A percentile compares a stretch with the other conserved stretches of the same genome.
Evolutionary conservation across 176 grass and related monocot genomes (phyloP).

Genomic region (Hordeum marinum): DNA sequence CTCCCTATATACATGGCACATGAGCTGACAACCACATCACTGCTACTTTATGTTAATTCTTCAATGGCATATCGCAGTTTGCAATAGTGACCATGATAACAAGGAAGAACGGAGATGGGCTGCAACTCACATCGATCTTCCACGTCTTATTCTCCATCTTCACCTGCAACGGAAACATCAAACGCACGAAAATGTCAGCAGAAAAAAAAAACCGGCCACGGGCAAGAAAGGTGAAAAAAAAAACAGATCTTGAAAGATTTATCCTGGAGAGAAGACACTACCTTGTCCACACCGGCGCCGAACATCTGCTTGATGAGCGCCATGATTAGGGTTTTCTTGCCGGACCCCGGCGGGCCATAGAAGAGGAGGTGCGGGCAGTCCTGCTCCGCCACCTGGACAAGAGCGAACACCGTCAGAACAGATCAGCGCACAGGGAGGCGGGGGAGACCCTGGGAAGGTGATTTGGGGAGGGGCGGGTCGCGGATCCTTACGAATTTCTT

Average conservation of each 20-base stretch:
- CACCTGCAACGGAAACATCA: constrained; percentile 45
- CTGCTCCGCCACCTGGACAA: constrained; percentile 75
- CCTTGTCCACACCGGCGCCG: constrained; percentile 75
- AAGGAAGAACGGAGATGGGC: not conserved
- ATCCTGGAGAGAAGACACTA: not conserved
- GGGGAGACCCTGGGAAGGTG: constrained; percentile 41
- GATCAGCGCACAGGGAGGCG: not conserved
- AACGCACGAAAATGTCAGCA: constrained; percentile 1
- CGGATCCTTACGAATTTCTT: constrained; percentile 67
- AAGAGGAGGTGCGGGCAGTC: constrained; percentile 97
- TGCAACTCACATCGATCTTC: constrained; percentile 84
- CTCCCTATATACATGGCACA: not conserved
- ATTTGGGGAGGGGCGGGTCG: not conserved
- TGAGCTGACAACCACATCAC: not conserved
- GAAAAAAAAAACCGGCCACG: not conserved
- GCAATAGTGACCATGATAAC: not conserved
- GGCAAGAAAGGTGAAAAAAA: not conserved
- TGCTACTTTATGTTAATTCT: not conserved
- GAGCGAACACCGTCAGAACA: not conserved
- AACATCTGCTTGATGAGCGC: constrained; percentile 95
- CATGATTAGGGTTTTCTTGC: constrained; percentile 99
- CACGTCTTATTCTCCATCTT: constrained; percentile 97
- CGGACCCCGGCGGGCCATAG: constrained; percentile 85
- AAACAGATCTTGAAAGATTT: not conserved
- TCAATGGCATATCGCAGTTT: not conserved